Conservation (phyloP, 345 rosid genomes). For the Eutrema japonicum region DNA sequence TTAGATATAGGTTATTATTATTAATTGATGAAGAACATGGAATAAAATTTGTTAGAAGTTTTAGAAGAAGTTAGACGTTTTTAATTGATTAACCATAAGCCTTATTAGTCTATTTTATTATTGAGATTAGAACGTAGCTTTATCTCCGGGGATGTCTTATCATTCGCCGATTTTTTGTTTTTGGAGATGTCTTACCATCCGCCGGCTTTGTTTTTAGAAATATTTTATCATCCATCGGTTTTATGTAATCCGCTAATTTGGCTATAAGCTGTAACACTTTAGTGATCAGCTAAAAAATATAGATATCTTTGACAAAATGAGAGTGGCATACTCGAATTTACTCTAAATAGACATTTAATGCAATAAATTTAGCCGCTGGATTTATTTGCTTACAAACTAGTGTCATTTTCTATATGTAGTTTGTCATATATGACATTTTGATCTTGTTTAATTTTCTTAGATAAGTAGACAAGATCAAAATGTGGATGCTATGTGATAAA, state of each 20-base stretch:
- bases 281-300: no score
- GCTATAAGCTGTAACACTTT: no score
- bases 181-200: no score
- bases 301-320: not conserved
- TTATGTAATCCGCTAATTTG: no score
- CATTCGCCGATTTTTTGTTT: no score
- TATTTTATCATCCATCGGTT: no score
- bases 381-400: not conserved
- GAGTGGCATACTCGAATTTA: slow-evolving; percentile 3
- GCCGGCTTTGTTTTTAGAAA: no score
- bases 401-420: not conserved
- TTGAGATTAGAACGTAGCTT: not conserved
- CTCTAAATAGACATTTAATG: not conserved
- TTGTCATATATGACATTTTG: slow-evolving; percentile 5
- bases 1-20: slow-evolving; percentile 4
- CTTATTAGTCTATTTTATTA: not conserved
- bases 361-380: not conserved
- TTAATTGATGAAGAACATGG: slow-evolving; percentile 9
- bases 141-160: no score
- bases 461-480: slow-evolving; percentile 23
- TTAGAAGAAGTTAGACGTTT: slow-evolving; percentile 6
- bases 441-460: slow-evolving; percentile 16
- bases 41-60: slow-evolving; percentile 14
- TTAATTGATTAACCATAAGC: not conserved
- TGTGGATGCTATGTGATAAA: slow-evolving; percentile 25